Evolutionary conservation across 2,329 filamentous ascomycete species (phyloP).

Genomic region (Pseudogymnoascus sp.): DNA sequence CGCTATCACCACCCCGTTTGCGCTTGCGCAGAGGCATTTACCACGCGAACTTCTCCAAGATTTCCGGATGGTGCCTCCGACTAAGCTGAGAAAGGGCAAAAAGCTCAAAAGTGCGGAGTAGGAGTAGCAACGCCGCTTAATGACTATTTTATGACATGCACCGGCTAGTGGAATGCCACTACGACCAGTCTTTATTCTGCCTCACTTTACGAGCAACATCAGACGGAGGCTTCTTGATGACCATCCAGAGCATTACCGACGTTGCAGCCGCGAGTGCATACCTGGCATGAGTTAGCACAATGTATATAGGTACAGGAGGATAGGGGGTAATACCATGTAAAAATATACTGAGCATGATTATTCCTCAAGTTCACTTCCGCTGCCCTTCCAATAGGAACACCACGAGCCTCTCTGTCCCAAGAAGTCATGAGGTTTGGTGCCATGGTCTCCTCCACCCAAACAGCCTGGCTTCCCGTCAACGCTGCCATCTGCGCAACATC

Average conservation of each 20-base stretch:
- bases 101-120: neutral
- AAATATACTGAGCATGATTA: constrained; percentile 97
- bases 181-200: constrained; percentile 67
- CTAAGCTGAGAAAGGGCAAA: constrained; percentile 36
- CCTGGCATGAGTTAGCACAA: constrained; percentile 41
- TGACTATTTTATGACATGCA: constrained; percentile 6
- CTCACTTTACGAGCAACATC: constrained; percentile 65
- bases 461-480: constrained; percentile 70
- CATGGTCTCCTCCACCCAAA: constrained; percentile 97
- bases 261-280: constrained; percentile 80
- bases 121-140: constrained; percentile 22
- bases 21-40: constrained; percentile 73
- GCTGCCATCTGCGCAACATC: constrained; percentile 88
- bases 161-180: constrained; percentile 15
- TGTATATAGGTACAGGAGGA: neutral
- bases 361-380: constrained; percentile 91
- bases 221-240: constrained; percentile 76
- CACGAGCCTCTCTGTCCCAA: constrained; percentile 67
- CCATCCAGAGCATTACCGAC: constrained; percentile 92
- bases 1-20: constrained; percentile 66
- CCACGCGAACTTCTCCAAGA: constrained; percentile 78
- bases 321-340: constrained; percentile 70
- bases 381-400: constrained; percentile 80
- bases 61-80: constrained; percentile 59
- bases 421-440: constrained; percentile 69